Evolutionary conservation across 768 basidiomycete species (phyloP), one percentile per base, ranked within the genome.

Genomic region (Mycena vitilis): DNA sequence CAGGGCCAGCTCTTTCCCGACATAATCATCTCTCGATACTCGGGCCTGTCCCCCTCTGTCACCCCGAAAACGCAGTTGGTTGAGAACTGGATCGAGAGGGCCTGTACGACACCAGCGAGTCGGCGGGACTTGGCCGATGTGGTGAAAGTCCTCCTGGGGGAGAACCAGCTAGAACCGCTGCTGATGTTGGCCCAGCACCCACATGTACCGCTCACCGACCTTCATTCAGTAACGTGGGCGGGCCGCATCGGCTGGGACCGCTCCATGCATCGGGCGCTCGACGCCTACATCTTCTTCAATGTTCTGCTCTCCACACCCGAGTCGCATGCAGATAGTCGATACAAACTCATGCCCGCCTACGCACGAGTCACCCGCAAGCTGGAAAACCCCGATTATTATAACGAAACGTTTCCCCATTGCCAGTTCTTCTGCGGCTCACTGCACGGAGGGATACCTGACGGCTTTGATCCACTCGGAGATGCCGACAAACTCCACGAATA

Each of bases 151-250:
- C 77, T 83, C 20, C 66, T 82, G 10, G 67, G 73, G 42, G 79
- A 80, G 55, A 81, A 80, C 64, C 67, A 80, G 30, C 72, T 81
- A 65, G 62, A 67, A 3, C 55, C 68, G 6, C 76, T 83, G 18
- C 68, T 83, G 4, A 80, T 79, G 76, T 74, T 83, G 38, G 81
- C 81, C 12, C 75, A 78, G 12, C 81, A 82, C 61, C 82, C 82
- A 10, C 44, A 58, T 11, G 72, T 81, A 7, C 78, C 79, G 0
- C 73, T 84, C 12, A 20, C 20, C 1, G 23, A 57, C 6, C 76
- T 82, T 16, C 71, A 73, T 11, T n/a, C 69, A 4, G 53, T 81
- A 34, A 48, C 59, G 18, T 81, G 77, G 76, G 77, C 77, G 0
- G 75, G 81, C 67, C 74, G 79, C 60, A 79, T 78, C 61, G 81